These are phyloP conservation scores for Kuraishia cidri DNA, from an alignment of 805 yeast genomes.

Conservation along the genomic window DNA sequence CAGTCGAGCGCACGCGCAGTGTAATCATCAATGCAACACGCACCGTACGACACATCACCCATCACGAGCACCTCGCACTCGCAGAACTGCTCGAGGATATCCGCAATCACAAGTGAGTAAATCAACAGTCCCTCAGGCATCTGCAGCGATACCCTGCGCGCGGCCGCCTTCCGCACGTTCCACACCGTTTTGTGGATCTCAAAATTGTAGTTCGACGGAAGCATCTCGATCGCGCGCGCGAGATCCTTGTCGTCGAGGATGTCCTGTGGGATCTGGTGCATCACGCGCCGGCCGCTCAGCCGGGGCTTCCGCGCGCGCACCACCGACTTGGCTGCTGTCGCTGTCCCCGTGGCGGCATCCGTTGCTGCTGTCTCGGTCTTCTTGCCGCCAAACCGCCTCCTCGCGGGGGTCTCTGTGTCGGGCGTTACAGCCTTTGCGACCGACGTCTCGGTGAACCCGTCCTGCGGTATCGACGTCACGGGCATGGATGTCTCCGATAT, in stretches of 20 bases:
- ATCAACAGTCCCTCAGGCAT: conserved; percentile 96
- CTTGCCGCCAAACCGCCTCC: conserved; percentile 3
- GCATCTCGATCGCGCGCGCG: conserved; percentile 70
- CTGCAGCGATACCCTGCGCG: conserved; percentile 84
- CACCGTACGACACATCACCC: conserved; percentile 99
- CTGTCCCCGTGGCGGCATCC: conserved; percentile 3
- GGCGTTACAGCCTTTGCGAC: background rate
- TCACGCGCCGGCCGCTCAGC: conserved; percentile 47
- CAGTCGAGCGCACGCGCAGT: conserved; percentile 91
- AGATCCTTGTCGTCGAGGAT: conserved; percentile 72
- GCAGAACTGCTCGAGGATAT: conserved; percentile 89
- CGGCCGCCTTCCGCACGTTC: conserved; percentile 70
- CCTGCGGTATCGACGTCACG: no score
- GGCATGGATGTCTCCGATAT: no score
- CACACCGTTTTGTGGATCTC: conserved; percentile 94
- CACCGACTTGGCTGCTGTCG: conserved; percentile 10
- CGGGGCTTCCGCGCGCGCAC: conserved; percentile 16
- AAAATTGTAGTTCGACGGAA: conserved; percentile 91
- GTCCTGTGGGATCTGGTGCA: conserved; percentile 85
- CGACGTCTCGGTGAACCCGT: no score
- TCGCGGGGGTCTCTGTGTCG: background rate
- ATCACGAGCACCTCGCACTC: conserved; percentile 79
- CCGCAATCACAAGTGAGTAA: conserved; percentile 83
- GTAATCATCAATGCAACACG: conserved; percentile 95
- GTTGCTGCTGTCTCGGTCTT: conserved; percentile 1